Evolutionary conservation across 108 stramenopile genomes (phyloP).

Genomic region (Tribonema minus): DNA sequence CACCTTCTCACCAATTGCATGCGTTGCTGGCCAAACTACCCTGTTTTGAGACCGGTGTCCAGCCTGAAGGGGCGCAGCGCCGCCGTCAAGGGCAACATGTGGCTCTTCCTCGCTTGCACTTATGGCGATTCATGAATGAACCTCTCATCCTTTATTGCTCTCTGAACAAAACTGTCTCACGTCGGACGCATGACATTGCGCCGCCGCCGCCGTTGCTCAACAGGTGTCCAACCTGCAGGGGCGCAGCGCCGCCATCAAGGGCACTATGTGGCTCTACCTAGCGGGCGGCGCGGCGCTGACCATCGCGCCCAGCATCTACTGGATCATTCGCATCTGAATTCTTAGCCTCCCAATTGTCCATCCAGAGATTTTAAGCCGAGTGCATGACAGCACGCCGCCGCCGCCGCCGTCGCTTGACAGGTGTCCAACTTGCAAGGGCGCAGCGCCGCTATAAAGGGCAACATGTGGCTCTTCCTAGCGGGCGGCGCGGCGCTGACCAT

Average conservation of each 20-base stretch:
- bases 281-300: slow-evolving; percentile 40
- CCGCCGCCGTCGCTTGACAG: no score
- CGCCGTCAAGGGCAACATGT: slow-evolving; percentile 44
- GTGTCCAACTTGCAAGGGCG: slow-evolving; percentile 42
- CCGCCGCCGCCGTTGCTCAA: neutral
- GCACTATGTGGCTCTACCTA: slow-evolving; percentile 52
- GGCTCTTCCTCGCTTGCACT: slow-evolving; percentile 2
- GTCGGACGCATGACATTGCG: neutral
- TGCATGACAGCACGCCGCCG: no score
- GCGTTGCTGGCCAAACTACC: no score
- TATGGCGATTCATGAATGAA: neutral
- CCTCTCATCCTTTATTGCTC: neutral
- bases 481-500: slow-evolving; percentile 41
- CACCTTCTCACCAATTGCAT: no score
- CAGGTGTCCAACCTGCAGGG: slow-evolving; percentile 39
- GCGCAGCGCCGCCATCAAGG: slow-evolving; percentile 39
- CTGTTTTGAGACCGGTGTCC: no score
- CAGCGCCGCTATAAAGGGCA: slow-evolving; percentile 41
- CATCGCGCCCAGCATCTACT: slow-evolving; percentile 63
- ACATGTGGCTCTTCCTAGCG: slow-evolving; percentile 51
- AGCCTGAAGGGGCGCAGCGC: slow-evolving; percentile 33
- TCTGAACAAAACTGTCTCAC: neutral
- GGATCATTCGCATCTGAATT: slow-evolving; percentile 73
- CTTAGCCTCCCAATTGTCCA: no score
- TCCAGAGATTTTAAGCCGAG: no score